phyloP scores from a whole-genome alignment of 768 basidiomycete species.

The Harrya chromipes region DNA sequence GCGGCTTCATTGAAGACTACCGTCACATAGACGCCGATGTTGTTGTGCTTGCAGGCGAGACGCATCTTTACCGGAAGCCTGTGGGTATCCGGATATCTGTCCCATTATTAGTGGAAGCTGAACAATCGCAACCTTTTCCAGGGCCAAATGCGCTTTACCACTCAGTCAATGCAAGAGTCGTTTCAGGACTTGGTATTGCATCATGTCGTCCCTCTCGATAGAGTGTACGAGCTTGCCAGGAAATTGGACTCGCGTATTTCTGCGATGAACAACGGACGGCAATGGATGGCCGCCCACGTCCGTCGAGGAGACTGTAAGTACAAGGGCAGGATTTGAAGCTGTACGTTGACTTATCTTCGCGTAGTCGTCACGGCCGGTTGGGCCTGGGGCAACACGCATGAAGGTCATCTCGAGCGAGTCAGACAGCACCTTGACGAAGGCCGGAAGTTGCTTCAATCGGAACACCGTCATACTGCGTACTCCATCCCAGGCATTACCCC shows the following conservation, averaged over 20 bases:
- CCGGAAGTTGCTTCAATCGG: conserved; percentile 23
- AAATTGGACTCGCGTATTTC: conserved; percentile 24
- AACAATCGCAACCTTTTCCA: conserved; percentile 4
- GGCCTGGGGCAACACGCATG: conserved; percentile 30
- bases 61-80: conserved; percentile 30
- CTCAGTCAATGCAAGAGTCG: conserved; percentile 12
- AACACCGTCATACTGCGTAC: conserved; percentile 13
- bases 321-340: not conserved
- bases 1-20: conserved; percentile 40
- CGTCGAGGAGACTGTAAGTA: conserved; percentile 39
- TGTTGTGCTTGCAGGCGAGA: conserved; percentile 39
- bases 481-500: conserved; percentile 14
- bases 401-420: conserved; percentile 34
- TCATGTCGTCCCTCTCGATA: conserved; percentile 23
- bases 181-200: conserved; percentile 25
- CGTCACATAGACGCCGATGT: conserved; percentile 31
- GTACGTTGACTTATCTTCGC: not conserved
- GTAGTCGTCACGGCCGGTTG: conserved; percentile 30
- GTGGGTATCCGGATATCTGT: conserved; percentile 9
- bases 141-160: conserved; percentile 28
- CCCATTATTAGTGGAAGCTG: not conserved
- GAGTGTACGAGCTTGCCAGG: conserved; percentile 23
- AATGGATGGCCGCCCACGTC: conserved; percentile 39
- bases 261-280: conserved; percentile 23
- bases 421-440: conserved; percentile 30